Base-by-base conservation (phyloP, 2,329 filamentous ascomycete species). In the Diplodia mutila region DNA sequence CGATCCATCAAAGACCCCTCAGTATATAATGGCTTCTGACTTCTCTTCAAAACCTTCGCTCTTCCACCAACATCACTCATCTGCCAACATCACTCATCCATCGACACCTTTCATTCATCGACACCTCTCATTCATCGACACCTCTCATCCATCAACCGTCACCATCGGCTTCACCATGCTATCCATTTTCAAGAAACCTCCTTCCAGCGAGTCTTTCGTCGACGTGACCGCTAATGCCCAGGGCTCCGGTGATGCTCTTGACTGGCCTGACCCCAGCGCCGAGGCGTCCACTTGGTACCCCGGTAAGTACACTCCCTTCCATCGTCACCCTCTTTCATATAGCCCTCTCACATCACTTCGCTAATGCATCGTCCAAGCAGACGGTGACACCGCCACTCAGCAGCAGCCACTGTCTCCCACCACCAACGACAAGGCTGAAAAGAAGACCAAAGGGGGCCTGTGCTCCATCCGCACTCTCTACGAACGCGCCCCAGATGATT, bases 191-290 rank as follows among this genome's bases (percentile, higher is more conserved):
- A 23, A n/a, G n/a, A 27, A 5, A 3, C 48, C 48, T 12, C 48
- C 48, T 12, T 51, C 48, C 48, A 25, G 9, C 48, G 48, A 27
- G 48, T 51, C 48, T n/a, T 51, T 51, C 12, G 48, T 51, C 4
- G 48, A 51, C 11, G 21, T 51, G 21, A 4, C 48, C 21, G 2
- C 2, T 2, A 23, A n/a, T 14, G 5, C 42, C 81, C 49, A 49
- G n/a, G n/a, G n/a, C n/a, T n/a, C n/a, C n/a, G n/a, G n/a, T n/a
- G n/a, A n/a, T n/a, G n/a, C n/a, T n/a, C n/a, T n/a, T n/a, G n/a
- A n/a, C n/a, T n/a, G n/a, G n/a, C n/a, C n/a, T n/a, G n/a, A n/a
- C n/a, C n/a, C n/a, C n/a, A 16, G 11, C 48, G 21, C 4, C 21
- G 48, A 51, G 4, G 1, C 3, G 8, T 11, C 21, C 14, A 2